Base-by-base conservation (phyloP, 768 basidiomycete genomes). In the Trametes cinnabarina region DNA sequence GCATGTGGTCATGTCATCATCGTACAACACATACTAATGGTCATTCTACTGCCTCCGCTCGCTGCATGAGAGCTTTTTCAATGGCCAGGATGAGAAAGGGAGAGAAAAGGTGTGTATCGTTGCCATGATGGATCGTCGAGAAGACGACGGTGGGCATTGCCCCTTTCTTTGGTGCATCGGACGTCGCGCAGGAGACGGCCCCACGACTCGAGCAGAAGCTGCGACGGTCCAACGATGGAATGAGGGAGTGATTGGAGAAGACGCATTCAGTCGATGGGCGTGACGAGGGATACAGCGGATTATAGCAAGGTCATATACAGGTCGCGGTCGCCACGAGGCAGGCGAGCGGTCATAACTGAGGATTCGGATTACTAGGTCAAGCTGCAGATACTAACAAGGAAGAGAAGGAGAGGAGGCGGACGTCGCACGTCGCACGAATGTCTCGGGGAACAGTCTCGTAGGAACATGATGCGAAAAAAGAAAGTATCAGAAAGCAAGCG, bases 31-130 rank as follows among this genome's bases (percentile, higher is more conserved):
- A 62, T 44, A 42, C 44, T 57, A 58, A 57, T 62, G 49, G 48
- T 48, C 55, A 61, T 46, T 30, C 56, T 57, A 44, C 40, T 62
- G 51, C 49, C 60, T 62, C 55, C 43, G 11, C 54, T 55, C 58
- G 11, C 3, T 32, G 11, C 14, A 15, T 14, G 14, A 39, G 37
- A 39, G 37, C 37, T n/a, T n/a, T n/a, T n/a, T n/a, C n/a, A n/a
- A n/a, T n/a, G n/a, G n/a, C n/a, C n/a, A n/a, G n/a, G n/a, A n/a
- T n/a, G n/a, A n/a, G n/a, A n/a, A n/a, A n/a, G n/a, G n/a, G n/a
- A n/a, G n/a, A n/a, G n/a, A n/a, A n/a, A n/a, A n/a, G n/a, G n/a
- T n/a, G n/a, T n/a, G n/a, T n/a, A n/a, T n/a, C n/a, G n/a, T n/a
- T 32, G 30, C 30, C 30, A 12, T 32, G 2, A 32, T 7, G 30